Evolutionary conservation across 208 protist genomes (phyloP).

Genomic region (Wallacemonas sp.): DNA sequence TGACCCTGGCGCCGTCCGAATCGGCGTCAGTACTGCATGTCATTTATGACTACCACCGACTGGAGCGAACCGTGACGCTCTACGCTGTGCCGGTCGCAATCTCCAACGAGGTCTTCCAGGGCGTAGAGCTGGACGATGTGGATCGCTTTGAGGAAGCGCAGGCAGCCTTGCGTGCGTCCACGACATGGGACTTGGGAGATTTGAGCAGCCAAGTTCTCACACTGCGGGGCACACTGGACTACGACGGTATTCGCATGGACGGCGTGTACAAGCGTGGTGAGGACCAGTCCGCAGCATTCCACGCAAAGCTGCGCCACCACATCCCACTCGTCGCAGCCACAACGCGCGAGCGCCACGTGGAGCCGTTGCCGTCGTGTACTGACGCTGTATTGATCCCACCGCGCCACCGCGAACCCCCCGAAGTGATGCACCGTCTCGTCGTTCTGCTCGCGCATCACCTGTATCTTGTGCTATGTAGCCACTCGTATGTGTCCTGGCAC

Average conservation of each 20-base stretch:
- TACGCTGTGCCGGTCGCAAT: background rate
- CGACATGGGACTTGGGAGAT: background rate
- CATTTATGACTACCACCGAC: slow-evolving; percentile 9
- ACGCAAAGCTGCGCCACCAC: slow-evolving; percentile 44
- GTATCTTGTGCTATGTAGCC: slow-evolving; percentile 74
- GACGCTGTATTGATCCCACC: slow-evolving; percentile 53
- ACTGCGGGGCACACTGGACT: slow-evolving; percentile 40
- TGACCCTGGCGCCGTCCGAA: background rate
- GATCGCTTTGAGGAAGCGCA: background rate
- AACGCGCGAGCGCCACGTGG: slow-evolving; percentile 60
- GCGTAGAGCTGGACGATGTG: background rate
- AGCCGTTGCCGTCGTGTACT: slow-evolving; percentile 76
- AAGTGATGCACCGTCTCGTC: slow-evolving; percentile 81
- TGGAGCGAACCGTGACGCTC: slow-evolving; percentile 5
- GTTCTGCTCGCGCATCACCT: slow-evolving; percentile 83
- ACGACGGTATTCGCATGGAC: slow-evolving; percentile 69
- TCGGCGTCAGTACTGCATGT: background rate
- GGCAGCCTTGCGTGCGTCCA: background rate
- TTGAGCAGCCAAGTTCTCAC: background rate
- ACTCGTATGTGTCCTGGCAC: slow-evolving; percentile 44
- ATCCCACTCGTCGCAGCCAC: slow-evolving; percentile 42
- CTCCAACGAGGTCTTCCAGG: background rate
- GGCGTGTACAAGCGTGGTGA: slow-evolving; percentile 60
- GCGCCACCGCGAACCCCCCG: slow-evolving; percentile 44
- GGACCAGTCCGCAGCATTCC: slow-evolving; percentile 57